Base-by-base conservation (phyloP, 2,329 filamentous ascomycete species). In the Cytospora chrysosperma region DNA sequence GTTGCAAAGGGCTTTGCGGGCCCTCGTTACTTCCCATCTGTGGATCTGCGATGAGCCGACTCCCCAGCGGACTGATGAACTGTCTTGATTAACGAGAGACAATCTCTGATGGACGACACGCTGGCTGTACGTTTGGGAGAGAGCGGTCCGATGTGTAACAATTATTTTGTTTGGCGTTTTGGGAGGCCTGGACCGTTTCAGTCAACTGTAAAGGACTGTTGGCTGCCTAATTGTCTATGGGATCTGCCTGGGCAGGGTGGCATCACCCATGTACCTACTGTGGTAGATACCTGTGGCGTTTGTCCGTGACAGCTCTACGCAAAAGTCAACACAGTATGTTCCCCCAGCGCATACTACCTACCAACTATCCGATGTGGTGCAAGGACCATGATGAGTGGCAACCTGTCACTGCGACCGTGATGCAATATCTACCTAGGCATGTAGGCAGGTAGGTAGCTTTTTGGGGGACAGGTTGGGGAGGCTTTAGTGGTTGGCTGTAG, bases 1-100 rank as follows among this genome's bases (percentile, higher is more conserved):
- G 84, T 93, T 63, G 90, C 88, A 1, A 88, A 90, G 71, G 94
- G 94, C 0, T 97, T 88, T 75, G 91, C 92, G 0, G 94, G 94
- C 5, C 90, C 91, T 12, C 85, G 93, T 65, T 97, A 88, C 75
- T 95, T 96, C 71, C 91, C 92, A 9, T 85, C 88, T 3, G 77
- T 88, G 30, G 82, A 89, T 52, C 72, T 89, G 68, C 79, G 85
- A 67, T 91, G 73, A 78, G 40, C n/a, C 21, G 9, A 9, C 9
- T 47, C 43, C 24, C n/a, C 43, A 47, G 10, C 37, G 37, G 8
- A 47, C 43, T 24, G n/a, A 2, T 7, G 19, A 43, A 5, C 8
- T 43, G 17, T 43, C 40, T n/a, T n/a, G 40, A n/a, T 7, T 17
- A 5, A n/a, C 24, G 40, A 24, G n/a, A 13, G 2, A 47, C 13